Evolutionary conservation across 1,284 basidiomycete species (phyloP), one percentile per base, ranked within the genome.

Genomic region (Xanthoconium separans): DNA sequence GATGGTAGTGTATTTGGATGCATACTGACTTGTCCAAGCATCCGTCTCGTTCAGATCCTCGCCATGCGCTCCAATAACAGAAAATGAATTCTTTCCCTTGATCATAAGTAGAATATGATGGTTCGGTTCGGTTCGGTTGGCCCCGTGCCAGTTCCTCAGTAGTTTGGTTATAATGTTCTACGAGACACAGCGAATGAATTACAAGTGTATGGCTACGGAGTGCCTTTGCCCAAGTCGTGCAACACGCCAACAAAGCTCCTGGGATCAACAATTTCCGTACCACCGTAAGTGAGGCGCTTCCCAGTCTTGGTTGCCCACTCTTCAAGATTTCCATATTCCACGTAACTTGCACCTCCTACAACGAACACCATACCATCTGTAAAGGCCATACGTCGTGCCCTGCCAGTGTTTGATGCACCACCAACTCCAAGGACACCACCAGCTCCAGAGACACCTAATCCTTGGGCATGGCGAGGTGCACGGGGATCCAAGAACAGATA

Each of bases 271-370:
- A 99, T 95, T 70, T 99, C 97, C 12, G 97, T 99, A 22, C 92
- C 91, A 13, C 97, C 97, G 70, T 99, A 99, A 29, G 93, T 92
- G 47, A 99, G 86, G 64, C 83, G 83, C 74, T 92, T 93, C 16
- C 89, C 89, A 11, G 83, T 84, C 70, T 84, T 85, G 44, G 70
- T 75, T 8, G 89, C 91, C 91, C 93, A 96, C 70, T 98, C 95
- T 68, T 90, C 85, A 61, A 99, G 73, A 70, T 99, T 99, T 8
- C 94, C 93, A 65, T 96, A 98, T 73, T 99, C 97, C 50, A 99
- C 94, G 66, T 99, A 97, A 20, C 94, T 90, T 2, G 95, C 97
- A 5, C 97, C 97, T 6, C 97, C 97, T 1, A 99, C 95, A 15
- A 99, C 80, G 64, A 99, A 99, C 2, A 99, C 91, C 61, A 95